Evolutionary conservation across 345 rosid species (phyloP).

Genomic region (Syzygium grande): DNA sequence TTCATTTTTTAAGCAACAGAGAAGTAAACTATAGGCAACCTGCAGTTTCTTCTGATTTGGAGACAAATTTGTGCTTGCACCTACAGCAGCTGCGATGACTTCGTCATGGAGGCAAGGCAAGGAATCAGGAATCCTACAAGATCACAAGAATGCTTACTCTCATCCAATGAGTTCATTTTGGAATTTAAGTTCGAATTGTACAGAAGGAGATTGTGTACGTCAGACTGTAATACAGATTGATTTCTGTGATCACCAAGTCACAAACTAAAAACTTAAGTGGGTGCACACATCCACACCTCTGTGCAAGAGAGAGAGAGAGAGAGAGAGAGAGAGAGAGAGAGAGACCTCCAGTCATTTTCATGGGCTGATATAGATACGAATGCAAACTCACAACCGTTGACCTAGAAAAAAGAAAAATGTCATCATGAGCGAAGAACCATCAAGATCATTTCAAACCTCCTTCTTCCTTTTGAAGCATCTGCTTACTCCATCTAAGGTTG

Average conservation of each 20-base stretch:
- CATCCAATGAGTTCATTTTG: not conserved
- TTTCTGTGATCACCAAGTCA: not conserved
- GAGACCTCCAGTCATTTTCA: conserved; percentile 60
- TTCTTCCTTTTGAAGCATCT: not conserved
- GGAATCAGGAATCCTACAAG: conserved; percentile 57
- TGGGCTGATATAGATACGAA: conserved; percentile 42
- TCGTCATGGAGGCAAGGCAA: conserved; percentile 68
- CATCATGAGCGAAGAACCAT: not conserved
- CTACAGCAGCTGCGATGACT: conserved; percentile 60
- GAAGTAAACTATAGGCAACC: conserved; percentile 23
- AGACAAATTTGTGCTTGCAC: conserved; percentile 31
- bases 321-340: conserved; percentile 13
- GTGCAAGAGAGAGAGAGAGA: not conserved
- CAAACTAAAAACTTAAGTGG: not conserved
- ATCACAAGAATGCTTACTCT: not conserved
- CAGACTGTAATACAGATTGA: not conserved
- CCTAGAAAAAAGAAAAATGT: conserved; percentile 26
- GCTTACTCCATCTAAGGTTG: not conserved
- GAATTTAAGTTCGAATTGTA: not conserved
- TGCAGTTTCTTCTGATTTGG: conserved; percentile 29
- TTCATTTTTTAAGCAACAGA: not conserved
- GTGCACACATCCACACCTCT: not conserved
- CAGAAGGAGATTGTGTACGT: not conserved
- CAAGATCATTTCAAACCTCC: not conserved
- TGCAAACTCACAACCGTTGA: conserved; percentile 63